Evolutionary conservation across 345 rosid genomes (phyloP), one percentile per base, ranked within the genome.

Genomic region (Excoecaria cochinchinensis): DNA sequence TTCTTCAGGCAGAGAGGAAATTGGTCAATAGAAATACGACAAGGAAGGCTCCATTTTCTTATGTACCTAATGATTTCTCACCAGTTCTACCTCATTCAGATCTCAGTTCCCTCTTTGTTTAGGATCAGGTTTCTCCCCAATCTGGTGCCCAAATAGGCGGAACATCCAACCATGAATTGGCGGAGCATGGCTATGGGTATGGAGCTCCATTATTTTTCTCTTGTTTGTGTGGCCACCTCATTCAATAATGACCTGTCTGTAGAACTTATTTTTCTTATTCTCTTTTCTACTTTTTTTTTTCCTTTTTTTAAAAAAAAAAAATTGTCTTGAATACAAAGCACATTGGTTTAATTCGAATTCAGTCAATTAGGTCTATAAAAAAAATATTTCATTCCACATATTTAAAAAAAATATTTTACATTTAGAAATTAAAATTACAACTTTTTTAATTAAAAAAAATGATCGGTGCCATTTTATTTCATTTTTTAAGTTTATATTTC

Each of bases 1-100:
- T 89, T 74, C 98, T 91, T 75, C 80, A 83, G 82, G 89, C 68
- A 48, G 97, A 93, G 79, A 86, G 98, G 80, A 83, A 84, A 87
- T 84, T 88, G 5, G 78, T 83, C 5, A 40, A 16, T 2, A 6
- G 1, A 46, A 74, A 24, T 44, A 48, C 17, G 71, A 69, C 7
- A 67, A 82, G 85, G 38, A 86, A 82, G 67, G 78, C 75, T 55
- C 74, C 70, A 55, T 19, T 69, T 22, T 8, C 55, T 19, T 79
- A 46, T n/a, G 79, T 78, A 42, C 76, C 84, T 38, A 70, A 57
- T 71, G 82, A 78, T 73, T 78, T 81, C 64, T 74, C 82, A 17
- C 82, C 78, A 25, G 71, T 70, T 71, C 63, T 55, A 47, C 57
- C 75, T 5, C 67, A 14, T 64, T 58, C 83, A 31, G 76, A 25